phyloP scores from a whole-genome alignment of 768 basidiomycete genomes.

The Boletus edulis region DNA sequence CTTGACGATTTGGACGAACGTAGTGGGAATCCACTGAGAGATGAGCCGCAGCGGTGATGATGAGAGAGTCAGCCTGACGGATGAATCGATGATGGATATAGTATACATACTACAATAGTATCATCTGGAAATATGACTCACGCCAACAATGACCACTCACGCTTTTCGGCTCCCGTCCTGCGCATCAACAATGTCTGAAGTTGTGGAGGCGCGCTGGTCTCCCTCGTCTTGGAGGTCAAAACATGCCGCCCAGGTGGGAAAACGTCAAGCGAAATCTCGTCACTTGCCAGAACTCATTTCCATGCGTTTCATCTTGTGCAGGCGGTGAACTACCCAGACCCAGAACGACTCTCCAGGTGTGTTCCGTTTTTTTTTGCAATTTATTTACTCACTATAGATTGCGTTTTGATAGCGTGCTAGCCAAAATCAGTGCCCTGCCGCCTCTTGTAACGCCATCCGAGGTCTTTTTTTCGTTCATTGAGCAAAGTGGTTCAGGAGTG shows the following conservation, averaged over 20 bases:
- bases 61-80: background rate
- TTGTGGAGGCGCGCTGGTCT: conserved; percentile 46
- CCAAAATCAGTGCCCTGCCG: conserved; percentile 74
- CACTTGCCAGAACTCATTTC: background rate
- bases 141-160: background rate
- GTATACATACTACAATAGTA: too few relatives aligned
- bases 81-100: too few relatives aligned
- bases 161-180: background rate
- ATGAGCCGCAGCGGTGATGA: background rate
- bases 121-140: background rate
- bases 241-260: conserved; percentile 67
- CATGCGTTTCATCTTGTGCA: conserved; percentile 25
- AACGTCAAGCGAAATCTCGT: background rate
- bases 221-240: conserved; percentile 80
- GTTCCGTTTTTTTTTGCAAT: conserved; percentile 9
- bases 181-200: conserved; percentile 10
- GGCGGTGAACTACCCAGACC: conserved; percentile 73
- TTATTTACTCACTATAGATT: background rate
- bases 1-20: background rate
- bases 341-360: conserved; percentile 55
- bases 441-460: conserved; percentile 93
- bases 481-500: conserved; percentile 22
- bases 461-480: conserved; percentile 45
- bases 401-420: conserved; percentile 55
- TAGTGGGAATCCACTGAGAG: background rate